Base-by-base conservation (phyloP, 805 yeast species). In the Lipomyces spencermartinsiae region DNA sequence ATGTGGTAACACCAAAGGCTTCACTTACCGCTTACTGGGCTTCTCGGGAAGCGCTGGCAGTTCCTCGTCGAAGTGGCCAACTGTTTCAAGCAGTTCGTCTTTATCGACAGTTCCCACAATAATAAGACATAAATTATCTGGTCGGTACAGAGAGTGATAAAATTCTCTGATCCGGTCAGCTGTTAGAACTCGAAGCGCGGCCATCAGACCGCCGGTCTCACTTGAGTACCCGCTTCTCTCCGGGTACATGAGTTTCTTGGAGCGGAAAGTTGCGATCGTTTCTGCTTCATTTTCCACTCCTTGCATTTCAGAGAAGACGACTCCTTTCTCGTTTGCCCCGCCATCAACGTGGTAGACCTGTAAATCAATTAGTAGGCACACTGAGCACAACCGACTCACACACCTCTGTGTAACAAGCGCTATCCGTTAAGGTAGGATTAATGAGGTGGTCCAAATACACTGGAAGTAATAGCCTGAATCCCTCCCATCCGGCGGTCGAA, bases 231-330 rank as follows among this genome's bases (percentile, higher is more conserved):
- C 98, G 29, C 94, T 89, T 0, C 83, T 81, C 12, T 81, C 76
- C 5, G 74, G 74, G 66, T 75, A 81, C 39, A 80, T 66, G 33
- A 75, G 64, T 64, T 75, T 74, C 31, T 69, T 67, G 60, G 78
- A 76, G 14, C 68, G 57, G 58, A 69, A 70, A n/a, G 63, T 68
- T 2, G 75, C 72, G 70, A 90, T 80, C 72, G 83, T 85, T 86
- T 88, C 88, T 16, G 93, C 85, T 70, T 89, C 91, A 74, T 86
- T 86, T 78, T 93, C 97, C 65, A 90, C 88, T 34, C 93, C 98
- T 34, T 92, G 97, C 98, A 95, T 95, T 80, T 95, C 99, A 63
- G 96, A 89, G 77, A 90, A 95, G 2, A 95, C 98, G 37, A 95
- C 99, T 73, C 99, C 99, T 77, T 92, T 92, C 73, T 95, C 99